Base-by-base conservation (phyloP, 371 early-diverging fungal species). In the Mucor racemosus region DNA sequence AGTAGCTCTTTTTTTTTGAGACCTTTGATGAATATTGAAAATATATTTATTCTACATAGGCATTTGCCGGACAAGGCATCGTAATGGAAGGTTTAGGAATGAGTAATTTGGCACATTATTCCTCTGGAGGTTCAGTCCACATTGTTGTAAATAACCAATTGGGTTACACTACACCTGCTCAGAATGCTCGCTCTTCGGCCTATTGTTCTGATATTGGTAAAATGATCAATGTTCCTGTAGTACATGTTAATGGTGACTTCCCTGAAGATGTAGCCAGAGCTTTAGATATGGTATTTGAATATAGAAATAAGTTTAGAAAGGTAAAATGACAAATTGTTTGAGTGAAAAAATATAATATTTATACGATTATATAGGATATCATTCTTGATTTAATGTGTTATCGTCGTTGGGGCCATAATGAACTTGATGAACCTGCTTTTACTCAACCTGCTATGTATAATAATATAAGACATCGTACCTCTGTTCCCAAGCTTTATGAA, bases 111-210 rank as follows among this genome's bases (percentile, higher is more conserved):
- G 95, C 97, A 5, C 95, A 94, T 58, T 98, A 91, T 77, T 90
- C 93, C 1, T 90, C 92, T 0, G 99, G 98, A 64, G 98, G 99
- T 3, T 92, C 95, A 4, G 78, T 98, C 15, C 99, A 98, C 73
- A 86, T 98, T 67, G 95, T 98, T 34, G 96, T 98, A 70, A 98
- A 98, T 77, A 98, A 98, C 76, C 99, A 98, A 79, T 84, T 97
- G 38, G 99, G 99, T 15, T 98, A 95, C 80, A 98, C 98, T 0
- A 97, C 98, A 10, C 93, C 94, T 10, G 93, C 97, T 9, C 90
- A 88, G 70, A 95, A 95, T 72, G 94, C 96, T 0, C 90, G 99
- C 19, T 95, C 95, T 5, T 92, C 95, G 21, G 80, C 87, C 11
- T 98, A 98, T 78, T 90, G 94, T 40, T 93, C 94, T 1, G 99